These are phyloP conservation scores for Daldinia eschscholtzii DNA, from an alignment of 2,329 filamentous ascomycete genomes.

Conservation along the genomic window DNA sequence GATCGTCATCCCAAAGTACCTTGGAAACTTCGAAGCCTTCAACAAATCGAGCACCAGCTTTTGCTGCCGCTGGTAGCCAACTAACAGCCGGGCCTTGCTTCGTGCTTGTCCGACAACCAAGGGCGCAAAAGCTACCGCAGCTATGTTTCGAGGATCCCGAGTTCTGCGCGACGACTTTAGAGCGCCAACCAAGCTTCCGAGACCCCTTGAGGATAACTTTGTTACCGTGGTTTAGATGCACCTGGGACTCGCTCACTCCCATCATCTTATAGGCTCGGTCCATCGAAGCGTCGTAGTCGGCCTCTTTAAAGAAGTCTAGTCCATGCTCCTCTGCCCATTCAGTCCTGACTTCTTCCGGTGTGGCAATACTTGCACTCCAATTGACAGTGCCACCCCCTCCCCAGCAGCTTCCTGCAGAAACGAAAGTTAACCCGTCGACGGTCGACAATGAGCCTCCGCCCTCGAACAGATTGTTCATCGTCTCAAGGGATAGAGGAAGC, in stretches of 20 bases:
- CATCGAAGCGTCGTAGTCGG: conserved; percentile 71
- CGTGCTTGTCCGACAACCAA: conserved; percentile 64
- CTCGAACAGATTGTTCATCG: conserved; percentile 70
- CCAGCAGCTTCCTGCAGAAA: conserved; percentile 73
- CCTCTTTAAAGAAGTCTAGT: conserved; percentile 73
- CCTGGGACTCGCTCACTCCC: conserved; percentile 55
- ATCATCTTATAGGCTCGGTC: conserved; percentile 61
- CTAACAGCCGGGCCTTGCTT: conserved; percentile 78
- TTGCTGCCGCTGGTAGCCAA: conserved; percentile 75
- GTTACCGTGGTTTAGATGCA: conserved; percentile 73
- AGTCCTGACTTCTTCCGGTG: conserved; percentile 73
- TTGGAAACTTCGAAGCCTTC: conserved; percentile 74
- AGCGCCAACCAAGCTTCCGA: conserved; percentile 72
- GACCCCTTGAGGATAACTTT: conserved; percentile 73
- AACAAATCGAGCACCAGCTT: conserved; percentile 74
- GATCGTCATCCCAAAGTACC: conserved; percentile 67
- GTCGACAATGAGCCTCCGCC: conserved; percentile 60
- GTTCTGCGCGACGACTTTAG: conserved; percentile 76
- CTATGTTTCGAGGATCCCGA: conserved; percentile 70
- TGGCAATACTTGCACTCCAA: conserved; percentile 67
- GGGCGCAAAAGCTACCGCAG: conserved; percentile 65
- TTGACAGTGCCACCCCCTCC: conserved; percentile 82
- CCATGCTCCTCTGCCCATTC: conserved; percentile 72
- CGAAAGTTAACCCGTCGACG: conserved; percentile 64
- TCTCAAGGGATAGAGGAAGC: conserved; percentile 72